phyloP scores from a whole-genome alignment of 2,329 filamentous ascomycete species.

The Cytospora piceicola region DNA sequence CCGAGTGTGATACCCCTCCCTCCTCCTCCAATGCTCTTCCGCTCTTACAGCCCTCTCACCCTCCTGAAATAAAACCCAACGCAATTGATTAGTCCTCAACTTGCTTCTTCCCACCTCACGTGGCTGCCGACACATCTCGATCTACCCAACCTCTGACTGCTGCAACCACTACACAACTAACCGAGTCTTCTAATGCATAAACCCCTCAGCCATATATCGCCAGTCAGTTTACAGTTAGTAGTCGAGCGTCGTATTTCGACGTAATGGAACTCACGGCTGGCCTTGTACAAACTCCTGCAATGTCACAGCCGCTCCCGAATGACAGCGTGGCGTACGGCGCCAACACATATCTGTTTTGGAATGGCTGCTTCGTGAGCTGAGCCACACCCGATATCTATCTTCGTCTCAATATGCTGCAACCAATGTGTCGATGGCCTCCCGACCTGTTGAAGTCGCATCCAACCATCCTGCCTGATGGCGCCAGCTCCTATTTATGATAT shows the following conservation, averaged over 20 bases:
- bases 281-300: background rate
- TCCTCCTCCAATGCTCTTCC: too few relatives aligned
- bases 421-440: background rate
- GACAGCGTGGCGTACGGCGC: background rate
- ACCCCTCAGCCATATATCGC: background rate
- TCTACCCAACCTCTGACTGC: constrained; percentile 10
- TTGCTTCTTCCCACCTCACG: constrained; percentile 12
- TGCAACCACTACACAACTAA: too few relatives aligned
- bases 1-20: too few relatives aligned
- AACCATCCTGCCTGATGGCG: background rate
- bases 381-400: background rate
- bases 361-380: background rate
- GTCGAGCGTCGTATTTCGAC: background rate
- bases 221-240: background rate
- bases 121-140: constrained; percentile 17
- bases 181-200: background rate
- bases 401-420: background rate
- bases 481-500: background rate
- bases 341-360: background rate
- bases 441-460: background rate
- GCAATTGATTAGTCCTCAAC: background rate
- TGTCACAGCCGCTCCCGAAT: background rate
- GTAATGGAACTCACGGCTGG: background rate
- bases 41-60: too few relatives aligned
- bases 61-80: too few relatives aligned